phyloP scores from a whole-genome alignment of 140 eudicot genomes.

The Senecio squalidus region DNA sequence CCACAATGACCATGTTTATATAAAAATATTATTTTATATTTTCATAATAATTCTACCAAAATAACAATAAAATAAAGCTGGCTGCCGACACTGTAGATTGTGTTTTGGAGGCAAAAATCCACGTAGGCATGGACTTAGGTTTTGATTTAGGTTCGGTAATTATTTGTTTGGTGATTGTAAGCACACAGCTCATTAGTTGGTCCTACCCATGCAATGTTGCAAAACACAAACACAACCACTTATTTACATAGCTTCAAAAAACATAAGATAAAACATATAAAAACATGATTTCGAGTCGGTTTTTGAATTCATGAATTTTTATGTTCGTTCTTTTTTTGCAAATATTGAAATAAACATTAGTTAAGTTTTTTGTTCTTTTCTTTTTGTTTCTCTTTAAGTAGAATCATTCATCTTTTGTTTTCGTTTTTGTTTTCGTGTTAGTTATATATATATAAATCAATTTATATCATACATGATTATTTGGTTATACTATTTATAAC shows the following conservation, averaged over 20 bases:
- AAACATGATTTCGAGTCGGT: conserved; percentile 8
- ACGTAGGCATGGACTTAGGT: conserved; percentile 37
- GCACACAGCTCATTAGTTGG: conserved; percentile 27
- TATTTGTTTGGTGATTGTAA: conserved; percentile 27
- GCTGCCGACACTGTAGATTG: conserved; percentile 31
- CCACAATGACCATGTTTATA: background rate
- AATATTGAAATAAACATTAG: too few relatives aligned
- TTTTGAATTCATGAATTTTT: background rate
- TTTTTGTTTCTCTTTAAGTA: too few relatives aligned
- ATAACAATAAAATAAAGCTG: too few relatives aligned
- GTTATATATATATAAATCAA: too few relatives aligned
- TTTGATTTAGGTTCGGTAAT: conserved; percentile 28
- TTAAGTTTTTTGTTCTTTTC: too few relatives aligned
- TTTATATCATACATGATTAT: background rate
- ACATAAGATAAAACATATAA: background rate
- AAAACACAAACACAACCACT: background rate
- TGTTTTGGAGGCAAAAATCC: conserved; percentile 14
- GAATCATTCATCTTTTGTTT: too few relatives aligned
- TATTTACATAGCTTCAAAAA: background rate
- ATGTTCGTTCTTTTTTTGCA: background rate
- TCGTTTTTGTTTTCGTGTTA: too few relatives aligned
- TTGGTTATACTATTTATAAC: background rate
- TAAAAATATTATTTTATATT: too few relatives aligned
- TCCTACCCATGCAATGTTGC: conserved; percentile 31
- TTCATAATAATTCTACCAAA: too few relatives aligned